Percentiles rank a stretch among this genome's conserved stretches.
phyloP scores from a whole-genome alignment of 2,329 filamentous ascomycete genomes.

The Colletotrichum cuscutae region DNA sequence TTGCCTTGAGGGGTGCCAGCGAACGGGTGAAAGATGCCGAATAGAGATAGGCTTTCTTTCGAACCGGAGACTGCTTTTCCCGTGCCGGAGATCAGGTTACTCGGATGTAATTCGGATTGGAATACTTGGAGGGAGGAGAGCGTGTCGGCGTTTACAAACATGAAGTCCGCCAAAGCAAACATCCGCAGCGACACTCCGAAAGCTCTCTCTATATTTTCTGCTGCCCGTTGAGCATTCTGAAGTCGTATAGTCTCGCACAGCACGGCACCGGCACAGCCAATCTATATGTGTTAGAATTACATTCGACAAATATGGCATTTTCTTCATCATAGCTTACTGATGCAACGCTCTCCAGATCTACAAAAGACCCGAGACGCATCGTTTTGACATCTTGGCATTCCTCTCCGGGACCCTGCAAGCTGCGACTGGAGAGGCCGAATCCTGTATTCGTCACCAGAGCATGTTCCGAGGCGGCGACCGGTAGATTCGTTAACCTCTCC shows the following conservation, averaged over 20 bases:
- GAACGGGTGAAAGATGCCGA: conserved; percentile 81
- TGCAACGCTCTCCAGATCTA: conserved; percentile 78
- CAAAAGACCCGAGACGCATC: conserved; percentile 74
- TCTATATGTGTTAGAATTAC: conserved; percentile 44
- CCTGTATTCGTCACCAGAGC: neutral
- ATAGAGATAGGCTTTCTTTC: conserved; percentile 87
- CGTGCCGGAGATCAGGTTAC: conserved; percentile 79
- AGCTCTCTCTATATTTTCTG: neutral
- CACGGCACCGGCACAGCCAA: conserved; percentile 89
- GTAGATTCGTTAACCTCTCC: conserved; percentile 71
- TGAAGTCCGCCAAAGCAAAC: conserved; percentile 73
- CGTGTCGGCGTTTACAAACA: conserved; percentile 86
- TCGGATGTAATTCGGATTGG: conserved; percentile 84
- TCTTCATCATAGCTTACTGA: conserved; percentile 61
- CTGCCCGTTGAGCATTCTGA: neutral
- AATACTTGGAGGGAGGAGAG: conserved; percentile 87
- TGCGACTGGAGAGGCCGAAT: neutral
- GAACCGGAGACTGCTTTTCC: conserved; percentile 68
- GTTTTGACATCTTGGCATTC: conserved; percentile 68
- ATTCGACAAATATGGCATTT: neutral
- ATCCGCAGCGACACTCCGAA: conserved; percentile 65
- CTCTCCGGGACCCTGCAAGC: conserved; percentile 47
- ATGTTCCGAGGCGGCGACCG: conserved; percentile 45
- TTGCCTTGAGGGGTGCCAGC: conserved; percentile 85
- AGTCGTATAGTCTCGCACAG: conserved; percentile 80